Base-by-base conservation (phyloP, 2,329 filamentous ascomycete species). In the Furcasterigmium sp. region DNA sequence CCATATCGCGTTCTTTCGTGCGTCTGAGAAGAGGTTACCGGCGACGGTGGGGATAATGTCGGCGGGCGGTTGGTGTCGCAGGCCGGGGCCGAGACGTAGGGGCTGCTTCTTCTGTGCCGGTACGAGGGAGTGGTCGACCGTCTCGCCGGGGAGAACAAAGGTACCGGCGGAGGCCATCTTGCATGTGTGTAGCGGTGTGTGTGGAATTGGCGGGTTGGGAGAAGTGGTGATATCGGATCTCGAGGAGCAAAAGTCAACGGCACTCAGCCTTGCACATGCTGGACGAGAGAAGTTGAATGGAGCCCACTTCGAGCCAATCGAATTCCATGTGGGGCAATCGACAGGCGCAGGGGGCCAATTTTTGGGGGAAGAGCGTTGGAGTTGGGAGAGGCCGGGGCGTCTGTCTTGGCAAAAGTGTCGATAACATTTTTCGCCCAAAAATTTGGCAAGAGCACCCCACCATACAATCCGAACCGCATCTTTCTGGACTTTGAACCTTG, bases 91-190 rank as follows among this genome's bases (percentile, higher is more conserved):
- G 20, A 96, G 76, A 44, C 87, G 87, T n/a, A n/a, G n/a, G 50
- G 95, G 72, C 48, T 80, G 72, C 53, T 83, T 87, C 38, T 76
- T 73, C 49, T 84, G 75, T 23, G 78, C 78, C 3, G 88, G 87
- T 29, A 95, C 74, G 28, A 77, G 66, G 20, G 77, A 72, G 1
- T 76, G 62, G 46, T 87, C 79, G 37, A 96, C 75, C 25, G 69
- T 59, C 54, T 96, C 90, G 52, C 93, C 91, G 0, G 93, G 93
- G 7, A 97, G 78, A 48, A 96, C 78, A 49, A 91, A 70, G 37
- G 68, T 32, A 67, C n/a, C 72, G 65, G 21, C 79, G 26, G 75
- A 67, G 19, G 76, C 63, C 80, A 85, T 85, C 37, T 37, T 58
- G 51, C 37, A 13, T n/a, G 21, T 23, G 39, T 37, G 32, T 45